Percentiles rank a stretch among this genome's conserved stretches.
Evolutionary conservation across 2,329 filamentous ascomycete genomes (phyloP).

Genomic region (Capronia americana): DNA sequence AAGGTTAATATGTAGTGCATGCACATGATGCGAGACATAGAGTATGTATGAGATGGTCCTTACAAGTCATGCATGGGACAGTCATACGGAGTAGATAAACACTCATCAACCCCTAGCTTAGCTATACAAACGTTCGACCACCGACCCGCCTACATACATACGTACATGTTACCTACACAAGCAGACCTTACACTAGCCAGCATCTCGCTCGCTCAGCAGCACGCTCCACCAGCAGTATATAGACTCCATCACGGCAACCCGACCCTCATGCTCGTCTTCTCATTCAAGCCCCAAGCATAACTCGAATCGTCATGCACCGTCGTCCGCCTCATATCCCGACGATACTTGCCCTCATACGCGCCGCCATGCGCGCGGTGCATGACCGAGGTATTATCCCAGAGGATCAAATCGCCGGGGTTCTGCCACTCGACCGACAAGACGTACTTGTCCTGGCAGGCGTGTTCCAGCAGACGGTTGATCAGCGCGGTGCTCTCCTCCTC

Average conservation of each 20-base stretch:
- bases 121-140: background rate
- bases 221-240: too few species aligned
- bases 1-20: too few species aligned
- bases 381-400: conserved; percentile 66
- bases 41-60: too few species aligned
- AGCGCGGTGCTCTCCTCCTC: conserved; percentile 46
- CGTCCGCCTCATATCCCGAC: conserved; percentile 62
- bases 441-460: conserved; percentile 58
- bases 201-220: background rate
- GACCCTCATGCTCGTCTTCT: conserved; percentile 41
- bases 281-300: conserved; percentile 54
- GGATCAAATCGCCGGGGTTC: conserved; percentile 57
- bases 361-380: conserved; percentile 62
- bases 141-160: background rate
- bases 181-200: background rate
- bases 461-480: conserved; percentile 48
- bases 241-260: conserved; percentile 44
- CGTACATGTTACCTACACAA: too few species aligned
- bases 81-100: too few species aligned
- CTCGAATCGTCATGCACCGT: conserved; percentile 60
- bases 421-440: conserved; percentile 57
- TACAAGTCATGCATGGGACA: too few species aligned
- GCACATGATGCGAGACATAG: too few species aligned
- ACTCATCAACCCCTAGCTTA: background rate
- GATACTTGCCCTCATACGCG: conserved; percentile 55